Conservation (phyloP, 129 eudicot genomes). For the Cynara cardunculus region DNA sequence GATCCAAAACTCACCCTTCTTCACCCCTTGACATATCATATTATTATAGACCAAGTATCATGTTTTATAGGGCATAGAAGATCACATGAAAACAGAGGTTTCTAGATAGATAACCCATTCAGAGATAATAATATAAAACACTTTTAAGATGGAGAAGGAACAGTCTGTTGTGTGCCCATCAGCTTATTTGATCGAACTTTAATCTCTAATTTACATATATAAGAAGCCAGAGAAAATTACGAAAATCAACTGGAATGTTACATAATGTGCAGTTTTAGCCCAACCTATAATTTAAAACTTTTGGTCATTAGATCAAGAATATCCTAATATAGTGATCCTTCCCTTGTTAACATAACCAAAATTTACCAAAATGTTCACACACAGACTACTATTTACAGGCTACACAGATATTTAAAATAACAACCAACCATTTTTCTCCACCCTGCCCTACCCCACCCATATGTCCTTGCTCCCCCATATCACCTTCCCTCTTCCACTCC, state of each 20-base stretch:
- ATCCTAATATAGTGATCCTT: not conserved
- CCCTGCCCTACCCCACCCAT: not conserved
- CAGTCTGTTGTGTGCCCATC: not conserved
- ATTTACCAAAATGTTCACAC: not conserved
- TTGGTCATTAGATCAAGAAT: not conserved
- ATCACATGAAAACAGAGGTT: not conserved
- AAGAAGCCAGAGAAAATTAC: not conserved
- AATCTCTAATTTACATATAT: not conserved
- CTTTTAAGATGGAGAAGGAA: not conserved
- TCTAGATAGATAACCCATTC: not conserved
- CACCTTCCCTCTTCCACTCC: not conserved
- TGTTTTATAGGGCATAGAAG: not conserved
- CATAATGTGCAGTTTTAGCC: not conserved
- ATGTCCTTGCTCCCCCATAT: not conserved
- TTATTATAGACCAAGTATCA: not conserved
- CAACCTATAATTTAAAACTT: not conserved
- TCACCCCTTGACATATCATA: not conserved
- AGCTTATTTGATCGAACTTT: not conserved
- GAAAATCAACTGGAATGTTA: not conserved
- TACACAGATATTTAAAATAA: not conserved
- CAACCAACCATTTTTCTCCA: not conserved
- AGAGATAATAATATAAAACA: not conserved
- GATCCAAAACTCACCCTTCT: not conserved
- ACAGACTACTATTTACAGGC: not conserved
- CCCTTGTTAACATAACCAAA: not conserved